Evolutionary conservation across 768 basidiomycete species (phyloP).

Genomic region (Psilocybe cubensis): DNA sequence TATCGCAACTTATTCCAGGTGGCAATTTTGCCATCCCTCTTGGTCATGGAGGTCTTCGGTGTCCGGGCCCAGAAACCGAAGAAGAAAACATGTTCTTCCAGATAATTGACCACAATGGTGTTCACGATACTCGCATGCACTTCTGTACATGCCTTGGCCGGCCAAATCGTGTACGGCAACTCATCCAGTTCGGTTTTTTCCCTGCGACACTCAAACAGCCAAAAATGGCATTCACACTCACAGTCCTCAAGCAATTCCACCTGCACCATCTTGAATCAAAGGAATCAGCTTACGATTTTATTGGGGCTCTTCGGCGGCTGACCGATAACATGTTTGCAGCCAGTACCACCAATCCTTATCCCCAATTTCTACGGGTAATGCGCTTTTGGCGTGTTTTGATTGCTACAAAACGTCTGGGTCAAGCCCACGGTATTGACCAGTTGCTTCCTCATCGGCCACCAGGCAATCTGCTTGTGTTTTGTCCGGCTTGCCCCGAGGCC

Average conservation of each 20-base stretch:
- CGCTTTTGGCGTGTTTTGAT: slow-evolving; percentile 22
- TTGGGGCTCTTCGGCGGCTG: slow-evolving; percentile 19
- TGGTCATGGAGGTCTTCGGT: slow-evolving; percentile 10
- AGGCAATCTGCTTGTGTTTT: slow-evolving; percentile 21
- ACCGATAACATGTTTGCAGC: slow-evolving; percentile 25
- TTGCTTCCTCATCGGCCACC: slow-evolving; percentile 14
- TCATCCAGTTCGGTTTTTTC: slow-evolving; percentile 23
- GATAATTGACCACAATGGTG: slow-evolving; percentile 24
- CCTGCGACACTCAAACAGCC: slow-evolving; percentile 25
- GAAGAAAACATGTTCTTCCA: slow-evolving; percentile 8
- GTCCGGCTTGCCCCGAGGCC: slow-evolving; percentile 25
- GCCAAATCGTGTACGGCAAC: slow-evolving; percentile 15
- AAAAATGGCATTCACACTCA: slow-evolving; percentile 24
- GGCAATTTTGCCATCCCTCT: neutral
- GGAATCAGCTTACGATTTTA: slow-evolving; percentile 25
- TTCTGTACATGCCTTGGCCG: slow-evolving; percentile 21
- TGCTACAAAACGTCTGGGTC: slow-evolving; percentile 19
- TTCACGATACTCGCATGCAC: slow-evolving; percentile 20
- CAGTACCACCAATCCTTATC: slow-evolving; percentile 21
- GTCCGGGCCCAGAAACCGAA: neutral
- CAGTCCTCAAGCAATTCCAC: slow-evolving; percentile 22
- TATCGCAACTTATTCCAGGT: slow-evolving; percentile 7
- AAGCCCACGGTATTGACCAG: slow-evolving; percentile 23
- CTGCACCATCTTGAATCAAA: slow-evolving; percentile 27
- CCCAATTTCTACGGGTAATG: slow-evolving; percentile 22